These are phyloP conservation scores for Rhizopus arrhizus DNA, from an alignment of 371 early-diverging fungal species.

Conservation along the genomic window DNA sequence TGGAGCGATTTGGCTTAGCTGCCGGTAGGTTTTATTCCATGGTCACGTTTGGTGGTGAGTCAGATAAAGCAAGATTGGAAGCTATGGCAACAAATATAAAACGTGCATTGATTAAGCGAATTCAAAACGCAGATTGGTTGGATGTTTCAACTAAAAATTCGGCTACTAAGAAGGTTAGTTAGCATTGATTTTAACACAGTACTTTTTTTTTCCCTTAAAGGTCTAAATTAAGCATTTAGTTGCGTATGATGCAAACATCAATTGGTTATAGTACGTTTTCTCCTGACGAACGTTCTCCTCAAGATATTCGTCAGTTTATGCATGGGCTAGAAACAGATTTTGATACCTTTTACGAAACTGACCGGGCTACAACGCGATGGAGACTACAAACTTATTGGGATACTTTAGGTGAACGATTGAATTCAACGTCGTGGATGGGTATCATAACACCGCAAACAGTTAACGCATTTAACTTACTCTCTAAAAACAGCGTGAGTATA, in stretches of 20 bases:
- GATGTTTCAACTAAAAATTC: slow-evolving; percentile 50
- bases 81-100: slow-evolving; percentile 42
- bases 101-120: slow-evolving; percentile 44
- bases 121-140: slow-evolving; percentile 55
- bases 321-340: slow-evolving; percentile 29
- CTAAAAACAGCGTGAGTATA: slow-evolving; percentile 26
- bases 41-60: slow-evolving; percentile 43
- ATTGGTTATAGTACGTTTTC: slow-evolving; percentile 53
- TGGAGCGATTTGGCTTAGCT: slow-evolving; percentile 36
- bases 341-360: slow-evolving; percentile 54
- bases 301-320: slow-evolving; percentile 47
- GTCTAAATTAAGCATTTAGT: neutral
- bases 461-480: slow-evolving; percentile 44
- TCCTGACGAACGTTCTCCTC: slow-evolving; percentile 53
- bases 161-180: slow-evolving; percentile 57
- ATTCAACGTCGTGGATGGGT: slow-evolving; percentile 49
- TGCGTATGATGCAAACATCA: slow-evolving; percentile 30
- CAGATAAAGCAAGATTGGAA: slow-evolving; percentile 31
- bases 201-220: neutral
- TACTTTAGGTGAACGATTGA: slow-evolving; percentile 40
- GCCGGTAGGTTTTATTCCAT: slow-evolving; percentile 46
- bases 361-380: slow-evolving; percentile 37
- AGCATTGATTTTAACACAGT: no score
- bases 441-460: slow-evolving; percentile 51
- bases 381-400: slow-evolving; percentile 29